Evolutionary conservation across 2,329 filamentous ascomycete genomes (phyloP), one percentile per base, ranked within the genome.

Genomic region (Nigrospora sphaerica): DNA sequence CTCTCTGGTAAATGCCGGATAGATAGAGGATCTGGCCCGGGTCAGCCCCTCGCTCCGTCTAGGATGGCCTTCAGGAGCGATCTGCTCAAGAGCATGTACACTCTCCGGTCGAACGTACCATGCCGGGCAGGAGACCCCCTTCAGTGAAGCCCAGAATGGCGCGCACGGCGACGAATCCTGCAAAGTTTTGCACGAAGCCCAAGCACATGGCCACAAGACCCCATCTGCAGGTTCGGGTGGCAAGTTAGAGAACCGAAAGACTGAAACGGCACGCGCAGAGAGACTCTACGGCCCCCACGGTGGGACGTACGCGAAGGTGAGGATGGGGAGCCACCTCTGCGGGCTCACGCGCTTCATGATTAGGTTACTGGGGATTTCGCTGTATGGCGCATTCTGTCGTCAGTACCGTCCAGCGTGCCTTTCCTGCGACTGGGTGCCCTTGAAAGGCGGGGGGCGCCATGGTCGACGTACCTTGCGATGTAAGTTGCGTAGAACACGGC

Each of bases 401-500:
- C 35, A 37, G 35, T 13, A 11, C 35, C 14, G 11, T n/a, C 18
- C 23, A 10, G 23, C 23, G 23, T 28, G 2, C 6, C 2, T 10
- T 2, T 28, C 23, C 2, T 9, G 7, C 2, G 23, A 28, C 7
- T 6, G 7, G 23, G 23, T 10, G 23, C 23, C 7, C 23, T 28
- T 6, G 18, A n/a, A 37, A 37, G 35, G 18, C 14, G 35, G 38
- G n/a, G 23, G 6, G 17, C 19, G 38, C 9, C 5, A 14, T 3
- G 39, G 39, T 17, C 12, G 9, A 58, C 65, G 39, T 49, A 75
- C 77, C 74, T 79, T 46, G 70, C 70, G 51, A 83, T 78, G 54
- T 84, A 85, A 1, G 79, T 78, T 4, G 79, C 76, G 60, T 85
- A 86, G 56, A 82, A 86, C 2, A 83, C 77, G 12, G 79, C 73